Conservation (phyloP, 129 eudicot genomes). For the Oenanthe sinensis region DNA sequence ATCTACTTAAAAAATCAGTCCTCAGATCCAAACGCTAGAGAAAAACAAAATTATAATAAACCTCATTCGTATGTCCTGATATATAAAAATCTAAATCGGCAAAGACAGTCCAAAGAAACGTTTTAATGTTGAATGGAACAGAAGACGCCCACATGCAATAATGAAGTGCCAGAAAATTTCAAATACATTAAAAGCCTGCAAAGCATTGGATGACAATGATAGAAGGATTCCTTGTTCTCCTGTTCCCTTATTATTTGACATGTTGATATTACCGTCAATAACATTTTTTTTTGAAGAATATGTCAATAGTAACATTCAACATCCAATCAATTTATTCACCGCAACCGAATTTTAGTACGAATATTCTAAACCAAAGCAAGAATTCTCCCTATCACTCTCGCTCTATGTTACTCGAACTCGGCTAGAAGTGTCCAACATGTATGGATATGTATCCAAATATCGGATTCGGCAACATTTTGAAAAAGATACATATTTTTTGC, state of each 20-base stretch:
- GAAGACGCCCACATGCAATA: constrained; percentile 31
- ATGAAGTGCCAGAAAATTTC: constrained; percentile 11
- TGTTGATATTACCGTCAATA: too few species aligned
- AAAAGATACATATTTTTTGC: too few species aligned
- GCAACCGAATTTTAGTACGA: background rate
- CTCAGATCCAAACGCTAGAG: constrained; percentile 18
- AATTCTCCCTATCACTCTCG: background rate
- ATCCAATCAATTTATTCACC: background rate
- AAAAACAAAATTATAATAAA: background rate
- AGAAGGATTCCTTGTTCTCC: constrained; percentile 34
- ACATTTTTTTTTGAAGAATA: too few species aligned
- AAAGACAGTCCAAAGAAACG: constrained; percentile 1
- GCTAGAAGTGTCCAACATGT: too few species aligned
- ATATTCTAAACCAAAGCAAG: background rate
- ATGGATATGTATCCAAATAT: too few species aligned
- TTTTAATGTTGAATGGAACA: constrained; percentile 12
- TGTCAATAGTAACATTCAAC: constrained; percentile 9
- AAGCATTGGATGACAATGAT: constrained; percentile 19
- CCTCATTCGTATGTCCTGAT: background rate
- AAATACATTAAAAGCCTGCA: constrained; percentile 8
- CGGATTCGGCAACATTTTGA: too few species aligned
- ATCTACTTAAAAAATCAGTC: background rate
- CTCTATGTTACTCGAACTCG: too few species aligned
- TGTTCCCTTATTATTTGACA: constrained; percentile 42
- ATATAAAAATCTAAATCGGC: background rate